These are phyloP conservation scores for Pulveroboletus sp. DNA, from an alignment of 768 basidiomycete species.

Conservation along the genomic window DNA sequence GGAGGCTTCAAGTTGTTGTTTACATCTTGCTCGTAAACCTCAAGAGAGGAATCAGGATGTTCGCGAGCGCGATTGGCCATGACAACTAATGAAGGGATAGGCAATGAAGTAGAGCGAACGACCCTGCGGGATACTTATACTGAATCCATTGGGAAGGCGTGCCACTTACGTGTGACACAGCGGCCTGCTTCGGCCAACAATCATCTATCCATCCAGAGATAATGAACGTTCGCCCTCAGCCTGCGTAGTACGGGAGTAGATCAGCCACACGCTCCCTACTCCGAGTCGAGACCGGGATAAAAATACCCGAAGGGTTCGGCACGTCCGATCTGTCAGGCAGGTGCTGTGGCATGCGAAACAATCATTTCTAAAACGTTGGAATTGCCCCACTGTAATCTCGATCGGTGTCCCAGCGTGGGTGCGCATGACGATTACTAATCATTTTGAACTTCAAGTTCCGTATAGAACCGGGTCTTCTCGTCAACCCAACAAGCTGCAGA, in stretches of 20 bases:
- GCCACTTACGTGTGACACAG: constrained; percentile 5
- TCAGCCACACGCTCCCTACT: neutral
- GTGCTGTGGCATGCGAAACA: too few relatives aligned
- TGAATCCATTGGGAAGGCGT: neutral
- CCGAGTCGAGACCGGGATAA: too few relatives aligned
- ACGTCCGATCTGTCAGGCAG: too few relatives aligned
- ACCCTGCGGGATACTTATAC: neutral
- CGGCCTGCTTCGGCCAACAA: neutral
- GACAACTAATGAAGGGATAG: neutral
- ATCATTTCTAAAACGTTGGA: too few relatives aligned
- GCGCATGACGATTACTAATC: too few relatives aligned
- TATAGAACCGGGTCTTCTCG: too few relatives aligned
- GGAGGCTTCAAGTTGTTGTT: constrained; percentile 35
- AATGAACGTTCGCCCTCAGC: constrained; percentile 16
- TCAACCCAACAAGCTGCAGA: neutral
- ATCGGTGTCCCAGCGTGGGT: too few relatives aligned
- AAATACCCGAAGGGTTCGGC: too few relatives aligned
- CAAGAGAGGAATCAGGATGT: constrained; percentile 15
- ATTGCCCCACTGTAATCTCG: too few relatives aligned
- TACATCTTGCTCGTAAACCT: constrained; percentile 27
- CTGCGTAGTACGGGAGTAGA: neutral
- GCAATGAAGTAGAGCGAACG: neutral
- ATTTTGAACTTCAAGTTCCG: too few relatives aligned
- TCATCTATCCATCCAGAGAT: neutral
- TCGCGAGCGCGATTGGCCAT: constrained; percentile 11